Conservation (phyloP, 345 rosid genomes). For the Eucalyptus cloeziana region DNA sequence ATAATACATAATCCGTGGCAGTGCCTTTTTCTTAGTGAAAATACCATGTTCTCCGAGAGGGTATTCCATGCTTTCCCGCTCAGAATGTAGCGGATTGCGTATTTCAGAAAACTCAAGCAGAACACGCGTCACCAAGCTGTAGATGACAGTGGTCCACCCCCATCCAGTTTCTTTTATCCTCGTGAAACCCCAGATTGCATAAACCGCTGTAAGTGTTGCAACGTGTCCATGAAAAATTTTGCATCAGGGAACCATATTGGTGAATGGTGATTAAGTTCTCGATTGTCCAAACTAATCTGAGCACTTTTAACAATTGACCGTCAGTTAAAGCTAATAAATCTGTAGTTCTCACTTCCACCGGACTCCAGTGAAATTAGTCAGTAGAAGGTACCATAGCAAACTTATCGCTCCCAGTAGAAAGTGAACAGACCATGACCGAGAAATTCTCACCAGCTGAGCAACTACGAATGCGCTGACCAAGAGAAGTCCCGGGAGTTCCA, state of each 20-base stretch:
- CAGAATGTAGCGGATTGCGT: slow-evolving; percentile 39
- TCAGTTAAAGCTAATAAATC: not conserved
- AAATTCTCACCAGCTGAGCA: too few relatives aligned
- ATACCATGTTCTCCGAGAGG: slow-evolving; percentile 72
- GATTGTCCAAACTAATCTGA: not conserved
- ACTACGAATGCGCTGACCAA: too few relatives aligned
- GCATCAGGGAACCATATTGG: not conserved
- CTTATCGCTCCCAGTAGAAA: too few relatives aligned
- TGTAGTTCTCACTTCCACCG: not conserved
- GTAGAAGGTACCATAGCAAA: too few relatives aligned
- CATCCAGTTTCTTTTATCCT: slow-evolving; percentile 56
- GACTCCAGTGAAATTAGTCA: too few relatives aligned
- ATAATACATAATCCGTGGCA: not conserved
- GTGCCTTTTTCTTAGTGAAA: not conserved
- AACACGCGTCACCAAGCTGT: slow-evolving; percentile 42
- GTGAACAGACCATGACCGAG: too few relatives aligned
- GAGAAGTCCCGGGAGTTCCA: too few relatives aligned
- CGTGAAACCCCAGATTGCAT: slow-evolving; percentile 72
- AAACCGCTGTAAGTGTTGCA: slow-evolving; percentile 61
- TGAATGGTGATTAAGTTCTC: not conserved
- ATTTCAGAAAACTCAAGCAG: slow-evolving; percentile 44
- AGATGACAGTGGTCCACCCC: slow-evolving; percentile 94
- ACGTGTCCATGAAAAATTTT: slow-evolving; percentile 9
- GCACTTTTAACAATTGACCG: not conserved
- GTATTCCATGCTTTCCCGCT: slow-evolving; percentile 82